phyloP scores from a whole-genome alignment of 495 filamentous ascomycete genomes.

The Aspergillus leporis region DNA sequence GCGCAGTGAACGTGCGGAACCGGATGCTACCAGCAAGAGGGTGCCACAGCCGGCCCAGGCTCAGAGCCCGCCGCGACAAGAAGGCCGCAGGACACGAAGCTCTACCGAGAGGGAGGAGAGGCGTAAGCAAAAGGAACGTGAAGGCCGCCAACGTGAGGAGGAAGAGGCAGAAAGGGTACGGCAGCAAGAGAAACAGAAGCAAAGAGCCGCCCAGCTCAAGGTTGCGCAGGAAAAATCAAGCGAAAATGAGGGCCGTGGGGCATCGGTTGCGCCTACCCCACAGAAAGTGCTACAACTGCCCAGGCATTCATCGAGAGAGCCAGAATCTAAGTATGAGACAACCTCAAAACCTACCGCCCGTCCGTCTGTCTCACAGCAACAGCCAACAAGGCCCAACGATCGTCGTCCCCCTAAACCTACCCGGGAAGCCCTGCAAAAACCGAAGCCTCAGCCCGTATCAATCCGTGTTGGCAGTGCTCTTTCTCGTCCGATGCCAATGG shows the following conservation, averaged over 20 bases:
- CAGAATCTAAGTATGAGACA: conserved; percentile 35
- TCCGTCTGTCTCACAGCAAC: conserved; percentile 49
- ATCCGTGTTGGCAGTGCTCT: conserved; percentile 73
- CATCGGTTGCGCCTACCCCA: conserved; percentile 25
- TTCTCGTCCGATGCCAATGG: conserved; percentile 66
- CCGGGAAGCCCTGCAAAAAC: conserved; percentile 64
- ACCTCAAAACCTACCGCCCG: conserved; percentile 44
- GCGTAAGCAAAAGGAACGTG: conserved; percentile 59
- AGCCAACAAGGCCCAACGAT: conserved; percentile 51
- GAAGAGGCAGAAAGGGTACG: conserved; percentile 63
- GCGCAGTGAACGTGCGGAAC: conserved; percentile 19
- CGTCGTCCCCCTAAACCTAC: conserved; percentile 69
- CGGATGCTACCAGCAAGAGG: conserved; percentile 13
- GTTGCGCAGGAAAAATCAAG: conserved; percentile 61
- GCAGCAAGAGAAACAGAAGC: conserved; percentile 63
- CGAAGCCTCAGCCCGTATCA: conserved; percentile 73
- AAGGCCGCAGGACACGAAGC: conserved; percentile 65
- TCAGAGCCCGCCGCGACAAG: conserved; percentile 39
- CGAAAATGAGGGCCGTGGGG: conserved; percentile 49
- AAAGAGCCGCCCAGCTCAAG: conserved; percentile 37
- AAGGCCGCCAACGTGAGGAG: conserved; percentile 47
- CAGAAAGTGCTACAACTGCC: conserved; percentile 49
- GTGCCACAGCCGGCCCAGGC: conserved; percentile 22
- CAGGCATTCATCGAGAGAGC: conserved; percentile 47
- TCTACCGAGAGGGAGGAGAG: conserved; percentile 73